Conservation (phyloP, 2,329 filamentous ascomycete genomes). For the Lachnellula suecica region DNA sequence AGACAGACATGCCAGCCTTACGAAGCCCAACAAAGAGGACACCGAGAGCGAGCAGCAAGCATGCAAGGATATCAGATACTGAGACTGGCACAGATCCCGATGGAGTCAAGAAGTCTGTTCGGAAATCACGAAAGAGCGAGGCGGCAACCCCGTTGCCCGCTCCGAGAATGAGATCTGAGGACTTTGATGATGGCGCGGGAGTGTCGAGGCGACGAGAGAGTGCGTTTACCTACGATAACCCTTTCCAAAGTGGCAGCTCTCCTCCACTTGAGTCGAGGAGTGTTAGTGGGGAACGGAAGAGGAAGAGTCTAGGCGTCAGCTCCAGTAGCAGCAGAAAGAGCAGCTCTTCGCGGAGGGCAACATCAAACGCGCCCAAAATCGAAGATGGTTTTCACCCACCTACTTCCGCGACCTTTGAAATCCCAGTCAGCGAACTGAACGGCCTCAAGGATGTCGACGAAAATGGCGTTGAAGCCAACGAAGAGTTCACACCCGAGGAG, state of each 20-base stretch:
- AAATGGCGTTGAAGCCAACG: slow-evolving; percentile 64
- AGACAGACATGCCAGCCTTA: slow-evolving; percentile 43
- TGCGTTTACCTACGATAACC: slow-evolving; percentile 86
- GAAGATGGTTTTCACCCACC: slow-evolving; percentile 54
- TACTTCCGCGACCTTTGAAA: slow-evolving; percentile 57
- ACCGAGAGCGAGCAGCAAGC: slow-evolving; percentile 54
- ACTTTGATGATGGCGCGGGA: slow-evolving; percentile 41
- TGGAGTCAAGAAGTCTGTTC: slow-evolving; percentile 42
- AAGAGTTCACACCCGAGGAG: slow-evolving; percentile 93
- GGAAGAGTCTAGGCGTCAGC: slow-evolving; percentile 32
- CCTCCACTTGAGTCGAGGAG: slow-evolving; percentile 53
- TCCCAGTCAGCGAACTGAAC: slow-evolving; percentile 46
- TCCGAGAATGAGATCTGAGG: slow-evolving; percentile 55
- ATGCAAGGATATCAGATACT: slow-evolving; percentile 51
- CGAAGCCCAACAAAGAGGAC: slow-evolving; percentile 53
- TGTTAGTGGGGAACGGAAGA: slow-evolving; percentile 49
- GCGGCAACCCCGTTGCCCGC: slow-evolving; percentile 31
- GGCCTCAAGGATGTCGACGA: slow-evolving; percentile 40
- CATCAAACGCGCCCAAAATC: slow-evolving; percentile 39
- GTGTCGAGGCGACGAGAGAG: slow-evolving; percentile 46
- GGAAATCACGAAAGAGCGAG: slow-evolving; percentile 51
- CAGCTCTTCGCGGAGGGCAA: slow-evolving; percentile 47
- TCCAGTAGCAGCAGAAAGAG: slow-evolving; percentile 40
- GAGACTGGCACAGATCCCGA: slow-evolving; percentile 46
- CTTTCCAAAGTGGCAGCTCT: slow-evolving; percentile 85